A percentile compares a stretch with the other conserved stretches of the same genome.
Conservation (phyloP, 495 filamentous ascomycete species). For the Neurospora sp. region DNA sequence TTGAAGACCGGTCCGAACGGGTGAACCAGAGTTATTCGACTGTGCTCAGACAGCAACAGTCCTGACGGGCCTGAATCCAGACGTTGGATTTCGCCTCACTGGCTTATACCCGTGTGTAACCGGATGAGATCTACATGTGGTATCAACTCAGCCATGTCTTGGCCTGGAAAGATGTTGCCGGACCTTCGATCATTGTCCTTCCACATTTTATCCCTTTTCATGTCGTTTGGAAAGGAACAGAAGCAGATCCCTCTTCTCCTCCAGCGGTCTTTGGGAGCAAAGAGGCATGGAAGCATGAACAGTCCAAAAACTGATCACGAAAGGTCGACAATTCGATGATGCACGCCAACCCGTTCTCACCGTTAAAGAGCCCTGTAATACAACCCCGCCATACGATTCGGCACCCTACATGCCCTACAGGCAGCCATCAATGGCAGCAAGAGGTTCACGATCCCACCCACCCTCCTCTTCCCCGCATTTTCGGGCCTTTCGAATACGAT, state of each 20-base stretch:
- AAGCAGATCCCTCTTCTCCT: too few relatives aligned
- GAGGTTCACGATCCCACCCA: background rate
- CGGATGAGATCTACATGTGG: background rate
- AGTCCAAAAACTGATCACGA: background rate
- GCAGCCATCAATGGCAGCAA: background rate
- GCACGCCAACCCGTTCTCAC: background rate
- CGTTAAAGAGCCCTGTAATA: background rate
- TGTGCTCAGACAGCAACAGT: too few relatives aligned
- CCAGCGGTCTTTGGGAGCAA: too few relatives aligned
- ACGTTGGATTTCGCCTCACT: too few relatives aligned
- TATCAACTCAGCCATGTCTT: background rate
- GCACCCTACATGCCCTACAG: background rate
- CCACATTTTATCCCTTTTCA: background rate
- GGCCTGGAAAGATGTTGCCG: background rate
- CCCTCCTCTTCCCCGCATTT: background rate
- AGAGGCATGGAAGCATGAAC: too few relatives aligned
- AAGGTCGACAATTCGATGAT: background rate
- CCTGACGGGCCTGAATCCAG: too few relatives aligned
- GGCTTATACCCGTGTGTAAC: background rate
- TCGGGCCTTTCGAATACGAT: background rate
- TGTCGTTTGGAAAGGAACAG: too few relatives aligned
- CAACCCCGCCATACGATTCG: background rate
- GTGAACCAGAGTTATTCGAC: too few relatives aligned
- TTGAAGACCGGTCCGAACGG: too few relatives aligned
- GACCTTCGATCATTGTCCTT: background rate